These are phyloP conservation scores for Vitis amurensis DNA, from an alignment of 164 flowering plant species.

Conservation along the genomic window DNA sequence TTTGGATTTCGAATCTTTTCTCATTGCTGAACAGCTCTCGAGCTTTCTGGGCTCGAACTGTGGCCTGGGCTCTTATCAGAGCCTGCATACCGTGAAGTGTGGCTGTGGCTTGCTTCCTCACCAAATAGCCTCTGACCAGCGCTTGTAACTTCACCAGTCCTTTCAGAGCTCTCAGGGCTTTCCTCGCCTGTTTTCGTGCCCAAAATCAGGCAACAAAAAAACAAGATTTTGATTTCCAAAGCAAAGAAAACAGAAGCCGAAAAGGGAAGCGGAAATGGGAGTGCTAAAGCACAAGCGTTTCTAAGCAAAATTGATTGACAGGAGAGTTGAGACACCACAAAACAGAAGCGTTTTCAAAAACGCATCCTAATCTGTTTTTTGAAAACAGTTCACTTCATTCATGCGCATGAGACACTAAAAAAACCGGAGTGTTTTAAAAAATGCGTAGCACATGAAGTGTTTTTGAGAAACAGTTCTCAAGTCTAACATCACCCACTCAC, in stretches of 20 bases:
- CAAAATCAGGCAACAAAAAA: neutral
- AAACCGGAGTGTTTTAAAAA: neutral
- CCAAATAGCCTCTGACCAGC: slow-evolving; percentile 71
- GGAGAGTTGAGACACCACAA: no score
- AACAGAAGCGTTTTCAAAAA: no score
- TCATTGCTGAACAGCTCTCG: slow-evolving; percentile 22
- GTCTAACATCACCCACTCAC: slow-evolving; percentile 32
- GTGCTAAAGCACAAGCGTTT: neutral
- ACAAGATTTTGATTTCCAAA: neutral
- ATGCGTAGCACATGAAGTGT: neutral
- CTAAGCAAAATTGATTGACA: neutral
- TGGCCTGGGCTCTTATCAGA: slow-evolving; percentile 70
- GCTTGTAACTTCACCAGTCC: slow-evolving; percentile 84
- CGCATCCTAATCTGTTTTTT: no score
- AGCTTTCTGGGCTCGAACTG: slow-evolving; percentile 44
- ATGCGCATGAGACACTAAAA: no score
- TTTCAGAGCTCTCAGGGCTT: slow-evolving; percentile 75
- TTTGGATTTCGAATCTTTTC: slow-evolving; percentile 23
- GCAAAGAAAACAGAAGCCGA: neutral
- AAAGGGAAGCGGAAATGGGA: neutral
- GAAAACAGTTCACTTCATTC: no score
- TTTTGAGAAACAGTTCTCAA: neutral
- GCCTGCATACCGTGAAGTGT: slow-evolving; percentile 82
- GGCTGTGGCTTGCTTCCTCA: slow-evolving; percentile 69
- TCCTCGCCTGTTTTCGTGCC: slow-evolving; percentile 58